Evolutionary conservation across 2,329 filamentous ascomycete species (phyloP).

Genomic region (Colletotrichum lentis): DNA sequence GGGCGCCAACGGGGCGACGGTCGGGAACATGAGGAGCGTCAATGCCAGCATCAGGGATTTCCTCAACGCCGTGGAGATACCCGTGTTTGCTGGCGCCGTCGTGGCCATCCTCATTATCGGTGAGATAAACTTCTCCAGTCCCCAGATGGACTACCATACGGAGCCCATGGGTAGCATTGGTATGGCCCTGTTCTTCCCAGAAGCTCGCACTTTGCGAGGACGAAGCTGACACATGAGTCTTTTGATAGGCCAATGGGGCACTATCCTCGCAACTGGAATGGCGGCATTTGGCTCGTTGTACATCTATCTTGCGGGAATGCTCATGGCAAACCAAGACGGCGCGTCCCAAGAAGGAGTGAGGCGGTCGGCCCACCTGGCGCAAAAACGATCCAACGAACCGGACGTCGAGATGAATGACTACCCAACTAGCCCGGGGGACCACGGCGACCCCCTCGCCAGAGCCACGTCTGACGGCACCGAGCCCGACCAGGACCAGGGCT

Average conservation of each 20-base stretch:
- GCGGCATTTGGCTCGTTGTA: conserved; percentile 68
- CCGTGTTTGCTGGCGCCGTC: conserved; percentile 66
- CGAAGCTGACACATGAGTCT: not conserved
- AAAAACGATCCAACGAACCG: not conserved
- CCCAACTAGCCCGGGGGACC: not conserved
- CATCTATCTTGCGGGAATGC: conserved; percentile 54
- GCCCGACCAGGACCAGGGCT: not conserved
- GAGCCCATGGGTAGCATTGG: conserved; percentile 70
- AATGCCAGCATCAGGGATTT: conserved; percentile 64
- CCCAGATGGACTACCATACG: conserved; percentile 63
- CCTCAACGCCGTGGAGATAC: conserved; percentile 64
- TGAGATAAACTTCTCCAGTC: conserved; percentile 70
- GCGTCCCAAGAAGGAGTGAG: not conserved
- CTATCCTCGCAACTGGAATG: conserved; percentile 65
- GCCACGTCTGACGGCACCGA: not conserved
- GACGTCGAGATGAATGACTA: not conserved
- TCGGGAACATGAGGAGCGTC: conserved; percentile 59
- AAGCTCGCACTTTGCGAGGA: not conserved
- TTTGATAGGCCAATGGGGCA: conserved; percentile 64
- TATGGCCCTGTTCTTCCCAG: conserved; percentile 45
- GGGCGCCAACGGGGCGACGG: conserved; percentile 64
- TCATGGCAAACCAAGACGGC: conserved; percentile 27
- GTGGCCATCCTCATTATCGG: conserved; percentile 67
- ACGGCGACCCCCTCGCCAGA: not conserved
- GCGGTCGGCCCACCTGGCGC: not conserved